These are phyloP conservation scores for Penicillium sclerotiorum DNA, from an alignment of 2,329 filamentous ascomycete species.

Conservation along the genomic window DNA sequence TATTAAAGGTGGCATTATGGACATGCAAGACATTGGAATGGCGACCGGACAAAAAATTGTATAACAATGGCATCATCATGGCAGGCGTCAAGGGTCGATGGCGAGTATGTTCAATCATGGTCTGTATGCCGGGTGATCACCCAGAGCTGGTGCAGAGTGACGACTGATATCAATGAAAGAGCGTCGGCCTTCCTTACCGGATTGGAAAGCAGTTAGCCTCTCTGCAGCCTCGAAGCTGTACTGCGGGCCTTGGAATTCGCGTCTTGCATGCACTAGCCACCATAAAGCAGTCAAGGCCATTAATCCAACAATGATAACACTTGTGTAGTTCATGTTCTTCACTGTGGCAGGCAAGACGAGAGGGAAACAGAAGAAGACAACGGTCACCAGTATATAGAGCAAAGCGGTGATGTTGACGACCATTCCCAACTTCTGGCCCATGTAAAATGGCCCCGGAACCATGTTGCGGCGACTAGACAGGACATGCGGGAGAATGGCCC, in stretches of 20 bases:
- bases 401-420: slow-evolving; percentile 56
- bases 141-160: background rate
- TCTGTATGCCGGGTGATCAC: slow-evolving; percentile 4
- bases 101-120: background rate
- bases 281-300: slow-evolving; percentile 36
- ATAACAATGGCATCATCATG: no score
- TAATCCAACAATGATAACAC: slow-evolving; percentile 42
- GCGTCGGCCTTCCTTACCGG: slow-evolving; percentile 7
- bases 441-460: slow-evolving; percentile 61
- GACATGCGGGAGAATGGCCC: slow-evolving; percentile 63
- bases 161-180: slow-evolving; percentile 7
- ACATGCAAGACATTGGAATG: no score
- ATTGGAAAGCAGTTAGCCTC: slow-evolving; percentile 8
- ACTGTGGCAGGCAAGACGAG: slow-evolving; percentile 50
- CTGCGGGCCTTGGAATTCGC: slow-evolving; percentile 38
- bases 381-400: slow-evolving; percentile 62
- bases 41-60: no score
- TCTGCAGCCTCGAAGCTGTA: slow-evolving; percentile 57
- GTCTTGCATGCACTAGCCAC: slow-evolving; percentile 36
- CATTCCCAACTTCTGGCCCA: slow-evolving; percentile 54
- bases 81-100: no score
- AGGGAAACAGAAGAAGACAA: slow-evolving; percentile 67
- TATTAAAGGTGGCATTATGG: no score
- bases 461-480: slow-evolving; percentile 51
- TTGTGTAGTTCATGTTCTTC: slow-evolving; percentile 57